Base-by-base conservation (phyloP, 2,329 filamentous ascomycete genomes). In the Penicillium sp. region DNA sequence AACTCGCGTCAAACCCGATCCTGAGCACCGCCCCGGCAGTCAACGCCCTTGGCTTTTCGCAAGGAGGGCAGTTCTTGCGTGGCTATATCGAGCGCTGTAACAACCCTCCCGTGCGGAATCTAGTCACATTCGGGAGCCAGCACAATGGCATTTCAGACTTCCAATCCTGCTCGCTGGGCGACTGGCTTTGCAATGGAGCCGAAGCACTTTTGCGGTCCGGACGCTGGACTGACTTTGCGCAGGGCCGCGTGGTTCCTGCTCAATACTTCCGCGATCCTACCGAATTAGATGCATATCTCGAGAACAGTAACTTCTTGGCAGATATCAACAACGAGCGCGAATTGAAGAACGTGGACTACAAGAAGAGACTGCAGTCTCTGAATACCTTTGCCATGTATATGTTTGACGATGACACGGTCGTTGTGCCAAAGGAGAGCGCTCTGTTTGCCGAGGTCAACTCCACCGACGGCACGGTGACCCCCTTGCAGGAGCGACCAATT, bases 41-140 rank as follows among this genome's bases (percentile, higher is more conserved):
- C 64, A 93, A 97, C 70, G 91, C 90, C 32, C 73, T 98, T 33
- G 93, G 93, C 27, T 96, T 98, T 75, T 93, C 87, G 11, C 93
- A 98, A 70, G 93, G 93, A 54, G 93, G 93, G 1, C 88, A 95
- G 67, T 96, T 98, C 73, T 79, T 98, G n/a, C 84, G 93, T 50
- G 93, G 80, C 25, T 90, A 95, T 66, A 76, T 95, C 55, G 84
- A 98, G 76, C 81, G 88, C 38, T 98, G 93, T 76, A 93, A 90
- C 67, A 63, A 61, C 32, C 84, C 89, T 0, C 83, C 81, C 4
- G 80, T 95, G 9, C 80, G 82, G 56, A 90, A 81, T 65, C 79
- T 96, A 34, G 80, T 95, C 54, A 96, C 90, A 1, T 94, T 93
- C 61, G 90, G 90, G 54, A 86, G 83, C 63, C 90, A 94, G 73